Base-by-base conservation (phyloP, 108 stramenopile genomes). In the Parmales sp. region DNA sequence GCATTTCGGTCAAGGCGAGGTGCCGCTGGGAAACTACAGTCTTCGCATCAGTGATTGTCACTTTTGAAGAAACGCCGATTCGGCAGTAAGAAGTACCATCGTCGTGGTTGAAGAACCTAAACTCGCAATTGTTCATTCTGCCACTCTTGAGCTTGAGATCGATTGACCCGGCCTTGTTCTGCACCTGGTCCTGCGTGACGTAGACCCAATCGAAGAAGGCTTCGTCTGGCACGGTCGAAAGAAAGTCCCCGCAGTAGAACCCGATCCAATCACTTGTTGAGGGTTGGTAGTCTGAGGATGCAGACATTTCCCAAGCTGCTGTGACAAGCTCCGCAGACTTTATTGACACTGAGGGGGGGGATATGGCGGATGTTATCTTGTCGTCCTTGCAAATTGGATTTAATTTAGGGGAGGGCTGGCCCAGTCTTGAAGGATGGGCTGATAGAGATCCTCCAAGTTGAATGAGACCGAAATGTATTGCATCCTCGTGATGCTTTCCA, bases 31-130 rank as follows among this genome's bases (percentile, higher is more conserved):
- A 20, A 34, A 60, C 54, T 34, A 18, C 36, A 13, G 26, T 60
- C 54, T 60, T 60, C 54, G 54, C 54, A 16, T 60, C 54, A 11
- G 54, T 60, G 16, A 60, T 34, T 13, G 25, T 31, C 9, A 60
- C 31, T 13, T 11, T 2, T 28, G 3, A 18, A 19, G 54, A 60
- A 4, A 4, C 4, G 8, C 54, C 54, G 29, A 60, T 34, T 31
- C 36, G 29, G 54, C 4, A 6, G 54, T 60, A 60, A 16, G 8
- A 11, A 16, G 8, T 16, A 8, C 11, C 16, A 8, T 43, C 41
- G 5, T 28, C 13, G 9, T 11, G 13, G 28, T 28, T 19, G 26
- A 60, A 60, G 54, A 60, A 60, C 3, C 54, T 23, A 16, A 60
- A 60, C 54, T 60, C 54, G 54, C 54, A 60, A 29, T 7, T 3